Evolutionary conservation across 805 yeast species (phyloP).

Genomic region (Yarrowia yakushimensis): DNA sequence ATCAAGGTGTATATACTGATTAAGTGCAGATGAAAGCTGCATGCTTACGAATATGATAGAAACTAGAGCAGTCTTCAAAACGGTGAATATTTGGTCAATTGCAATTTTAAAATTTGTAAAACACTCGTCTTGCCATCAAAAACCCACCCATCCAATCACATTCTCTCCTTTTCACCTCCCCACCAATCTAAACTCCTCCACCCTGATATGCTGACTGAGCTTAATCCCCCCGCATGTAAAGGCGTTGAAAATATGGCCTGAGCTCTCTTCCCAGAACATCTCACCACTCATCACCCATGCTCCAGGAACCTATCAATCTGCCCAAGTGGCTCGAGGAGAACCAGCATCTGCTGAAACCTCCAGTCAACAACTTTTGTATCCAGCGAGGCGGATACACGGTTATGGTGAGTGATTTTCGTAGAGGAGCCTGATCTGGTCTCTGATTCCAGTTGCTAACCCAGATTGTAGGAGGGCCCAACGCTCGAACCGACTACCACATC

Average conservation of each 20-base stretch:
- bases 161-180: not conserved
- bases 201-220: not conserved
- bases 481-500: constrained; percentile 86
- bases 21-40: not conserved
- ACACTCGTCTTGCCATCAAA: fast-evolving
- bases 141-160: too few species aligned
- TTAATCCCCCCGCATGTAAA: not conserved
- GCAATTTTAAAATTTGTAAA: not conserved
- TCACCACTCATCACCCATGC: constrained; percentile 39
- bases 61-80: too few species aligned
- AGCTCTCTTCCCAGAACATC: not conserved
- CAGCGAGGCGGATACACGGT: constrained; percentile 91
- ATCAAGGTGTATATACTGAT: not conserved
- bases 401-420: constrained; percentile 48
- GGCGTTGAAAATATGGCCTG: not conserved
- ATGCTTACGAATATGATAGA: not conserved
- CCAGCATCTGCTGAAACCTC: constrained; percentile 74
- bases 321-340: constrained; percentile 79
- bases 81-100: not conserved
- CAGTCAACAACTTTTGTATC: constrained; percentile 85
- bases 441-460: too few species aligned
- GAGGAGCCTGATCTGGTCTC: too few species aligned
- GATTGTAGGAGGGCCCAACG: constrained; percentile 94
- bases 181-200: not conserved
- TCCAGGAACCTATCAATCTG: constrained; percentile 69